Evolutionary conservation across 345 rosid genomes (phyloP), one percentile per base, ranked within the genome.

Genomic region (Eucalyptus leucophloia): DNA sequence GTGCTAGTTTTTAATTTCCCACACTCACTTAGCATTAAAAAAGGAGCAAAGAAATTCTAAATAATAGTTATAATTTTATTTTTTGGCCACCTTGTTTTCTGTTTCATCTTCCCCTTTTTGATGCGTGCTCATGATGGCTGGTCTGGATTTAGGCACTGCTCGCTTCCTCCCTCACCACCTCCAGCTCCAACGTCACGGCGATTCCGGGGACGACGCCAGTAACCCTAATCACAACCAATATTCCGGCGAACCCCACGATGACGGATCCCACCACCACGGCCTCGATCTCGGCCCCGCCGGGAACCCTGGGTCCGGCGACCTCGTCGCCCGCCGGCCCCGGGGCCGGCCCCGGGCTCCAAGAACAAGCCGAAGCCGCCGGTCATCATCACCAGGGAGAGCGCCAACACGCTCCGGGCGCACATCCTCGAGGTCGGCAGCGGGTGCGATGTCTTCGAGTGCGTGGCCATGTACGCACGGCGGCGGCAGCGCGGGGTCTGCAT

Each of bases 311-410:
- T 51, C 83, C 0, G 92, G 93, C 1, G 94, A 94, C 86, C 60
- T 94, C 87, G 92, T 92, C 9, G 95, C 91, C 16, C 94, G 99
- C 28, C 91, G 99, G 82, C 97, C 99, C 34, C 94, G 99, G 40
- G 99, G 99, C 6, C 95, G 99, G 8, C 99, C 99, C 94, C 98
- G 3, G 99, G 99, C 28, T 98, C 99, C 17, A 98, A 97, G 91
- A 98, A 98, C 95, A 98, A 96, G 90, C 93, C 97, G 3, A 98
- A 95, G 88, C 99, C 99, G 14, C 98, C 99, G 2, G 97, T 98
- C 49, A 97, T 98, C 42, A 96, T 98, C 87, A 97, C 99, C n/a
- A 91, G 98, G 44, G 99, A 98, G 93, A 98, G 99, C 90, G 98
- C 99, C 32, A 97, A 98, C 93, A 97, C 98, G 18, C 97, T 98